Percentiles rank a stretch among this genome's conserved stretches.
phyloP scores from a whole-genome alignment of 2,329 filamentous ascomycete genomes.

The Arthrobotrys iridis region DNA sequence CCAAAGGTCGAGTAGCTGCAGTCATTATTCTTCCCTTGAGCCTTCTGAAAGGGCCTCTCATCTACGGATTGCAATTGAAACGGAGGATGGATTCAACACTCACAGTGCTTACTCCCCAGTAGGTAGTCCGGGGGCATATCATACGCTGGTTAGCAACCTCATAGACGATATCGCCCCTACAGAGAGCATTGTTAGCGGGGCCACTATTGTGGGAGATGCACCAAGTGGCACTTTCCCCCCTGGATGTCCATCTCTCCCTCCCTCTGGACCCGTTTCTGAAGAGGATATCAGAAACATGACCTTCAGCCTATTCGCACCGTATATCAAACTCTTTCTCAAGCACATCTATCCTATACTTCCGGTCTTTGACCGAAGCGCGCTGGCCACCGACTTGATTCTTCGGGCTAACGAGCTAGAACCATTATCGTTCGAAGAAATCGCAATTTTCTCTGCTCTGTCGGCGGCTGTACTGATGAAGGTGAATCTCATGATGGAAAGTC shows the following conservation, averaged over 20 bases:
- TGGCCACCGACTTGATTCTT: constrained; percentile 61
- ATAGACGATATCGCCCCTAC: not conserved
- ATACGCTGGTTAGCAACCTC: not conserved
- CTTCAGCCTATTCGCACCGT: constrained; percentile 63
- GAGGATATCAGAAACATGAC: not conserved
- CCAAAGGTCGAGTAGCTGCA: no score
- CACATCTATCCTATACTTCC: constrained; percentile 74
- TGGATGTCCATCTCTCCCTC: not conserved
- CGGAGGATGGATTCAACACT: no score
- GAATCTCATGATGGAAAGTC: not conserved
- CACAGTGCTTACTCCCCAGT: not conserved
- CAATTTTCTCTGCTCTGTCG: not conserved
- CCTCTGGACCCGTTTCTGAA: not conserved
- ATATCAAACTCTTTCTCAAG: constrained; percentile 71
- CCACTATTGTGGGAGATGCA: not conserved
- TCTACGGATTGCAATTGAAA: no score
- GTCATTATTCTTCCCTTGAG: no score
- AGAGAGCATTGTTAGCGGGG: no score
- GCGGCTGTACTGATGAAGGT: not conserved
- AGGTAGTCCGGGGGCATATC: not conserved
- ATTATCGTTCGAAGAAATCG: not conserved
- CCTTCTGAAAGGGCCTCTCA: no score
- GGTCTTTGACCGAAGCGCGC: constrained; percentile 69
- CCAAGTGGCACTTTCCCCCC: not conserved
- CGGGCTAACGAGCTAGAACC: not conserved